Evolutionary conservation across 1,139 yeast genomes (phyloP), one percentile per base, ranked within the genome.

Genomic region (Hyphopichia khmerensis): DNA sequence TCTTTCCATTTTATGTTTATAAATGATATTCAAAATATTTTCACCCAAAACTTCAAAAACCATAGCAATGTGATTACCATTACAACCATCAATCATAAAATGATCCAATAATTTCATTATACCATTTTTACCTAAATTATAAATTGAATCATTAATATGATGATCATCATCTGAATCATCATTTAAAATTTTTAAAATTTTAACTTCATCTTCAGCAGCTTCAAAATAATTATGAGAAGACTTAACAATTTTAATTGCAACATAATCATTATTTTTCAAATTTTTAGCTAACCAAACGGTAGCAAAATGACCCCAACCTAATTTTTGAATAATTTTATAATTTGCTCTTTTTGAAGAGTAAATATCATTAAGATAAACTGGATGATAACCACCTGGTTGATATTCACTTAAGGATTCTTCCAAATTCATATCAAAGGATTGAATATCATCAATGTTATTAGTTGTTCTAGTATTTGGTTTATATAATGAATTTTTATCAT

Each of bases 251-350:
- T 72, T 72, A 57, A 72, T 60, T 11, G 77, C 77, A 37, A 70
- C 75, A 49, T 65, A 74, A 46, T 60, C 48, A 11, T 26, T 26
- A 8, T 7, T 9, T 26, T 26, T 26, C 29, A 26, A 26, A 11
- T 9, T 26, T 9, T 26, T 26, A 8, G 95, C 93, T 23, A 88
- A 69, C 96, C 96, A 88, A 29, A 88, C 96, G 1, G 96, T 87
- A 29, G 90, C 82, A 56, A 88, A 88, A 60, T 88, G 95, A 36
- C 96, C 96, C 95, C 96, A 87, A 7, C 96, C 96, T 14, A 72
- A 55, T 49, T 70, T 70, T 17, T 73, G 54, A 15, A 69, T 59
- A 23, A 69, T 53, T 2, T 69, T 62, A 51, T 72, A 72, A 35
- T 56, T 57, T 4, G 51, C 31, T 40, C 59, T 62, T 38, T 53